Evolutionary conservation across 495 filamentous ascomycete species (phyloP), one percentile per base, ranked within the genome.

Genomic region (Tetracladium marchalianum): DNA sequence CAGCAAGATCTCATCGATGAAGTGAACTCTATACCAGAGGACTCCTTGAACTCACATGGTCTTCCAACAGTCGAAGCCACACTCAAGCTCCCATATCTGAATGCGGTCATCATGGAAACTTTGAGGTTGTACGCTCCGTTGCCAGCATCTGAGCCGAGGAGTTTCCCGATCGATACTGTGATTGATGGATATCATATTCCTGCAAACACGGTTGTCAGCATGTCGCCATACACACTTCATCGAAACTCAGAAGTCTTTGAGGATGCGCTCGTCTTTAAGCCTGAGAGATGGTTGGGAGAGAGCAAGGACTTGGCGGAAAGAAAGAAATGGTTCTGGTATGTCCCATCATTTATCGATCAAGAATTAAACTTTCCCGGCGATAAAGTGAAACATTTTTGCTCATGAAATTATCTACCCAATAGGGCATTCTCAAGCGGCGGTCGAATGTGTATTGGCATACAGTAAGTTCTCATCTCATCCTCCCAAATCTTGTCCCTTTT

Each of bases 31-130:
- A 66, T 87, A 19, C 6, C 34, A 1, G 19, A 7, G 18, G 15
- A 63, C 5, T 57, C 46, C 39, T 49, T 70, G 52, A 35, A 54
- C 40, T 22, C 51, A 16, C 22, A 13, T 0, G 38, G 36, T 5
- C 49, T 53, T 43, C 55, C 31, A 24, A 50, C 22, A 31, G 52
- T 57, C 76, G 6, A 83, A 78, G 52, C 69, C 69, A 15, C 68
- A 10, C 82, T 86, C 58, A 64, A 50, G 16, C 65, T 90, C 0
- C 82, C 84, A 10, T 57, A 87, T 5, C 68, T 93, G 0, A 75
- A 90, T 50, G 85, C 84, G 32, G 73, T 85, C 8, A 52, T 90
- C 22, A 79, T 73, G 51, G 86, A 93, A 59, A 88, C 86, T 0
- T 62, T 93, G 11, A 76, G 86, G 34, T 68, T 85, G 0, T 81